Conservation (phyloP, 2,329 filamentous ascomycete genomes). For the Botrytis byssoidea region DNA sequence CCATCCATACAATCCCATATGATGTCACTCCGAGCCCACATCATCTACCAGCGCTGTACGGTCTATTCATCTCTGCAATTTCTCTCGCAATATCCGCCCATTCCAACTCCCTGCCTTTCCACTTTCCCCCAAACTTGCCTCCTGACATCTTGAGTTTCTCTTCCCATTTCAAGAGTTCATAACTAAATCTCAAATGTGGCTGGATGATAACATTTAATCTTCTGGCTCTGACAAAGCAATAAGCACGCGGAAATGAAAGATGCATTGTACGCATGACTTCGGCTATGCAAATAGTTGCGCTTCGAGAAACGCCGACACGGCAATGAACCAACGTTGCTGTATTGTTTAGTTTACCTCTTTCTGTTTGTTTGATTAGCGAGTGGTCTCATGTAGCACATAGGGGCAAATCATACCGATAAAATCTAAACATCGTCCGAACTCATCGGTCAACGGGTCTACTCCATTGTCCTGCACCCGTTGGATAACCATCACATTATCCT, state of each 20-base stretch:
- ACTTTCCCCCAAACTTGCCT: slow-evolving; percentile 42
- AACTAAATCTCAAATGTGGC: slow-evolving; percentile 89
- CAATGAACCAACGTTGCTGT: slow-evolving; percentile 93
- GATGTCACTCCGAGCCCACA: not conserved
- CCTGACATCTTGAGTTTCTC: slow-evolving; percentile 58
- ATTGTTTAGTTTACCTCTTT: slow-evolving; percentile 71
- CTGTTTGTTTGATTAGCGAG: slow-evolving; percentile 47
- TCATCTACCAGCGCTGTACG: slow-evolving; percentile 66
- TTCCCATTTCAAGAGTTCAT: slow-evolving; percentile 96
- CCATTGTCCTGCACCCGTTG: slow-evolving; percentile 94
- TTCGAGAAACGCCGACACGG: slow-evolving; percentile 90
- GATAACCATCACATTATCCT: slow-evolving; percentile 75
- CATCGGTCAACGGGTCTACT: slow-evolving; percentile 83
- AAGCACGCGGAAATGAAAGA: slow-evolving; percentile 85
- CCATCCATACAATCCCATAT: slow-evolving; percentile 1
- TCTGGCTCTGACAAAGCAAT: slow-evolving; percentile 92
- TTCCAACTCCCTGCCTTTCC: slow-evolving; percentile 74
- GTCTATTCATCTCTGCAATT: slow-evolving; percentile 93
- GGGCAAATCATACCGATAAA: slow-evolving; percentile 75
- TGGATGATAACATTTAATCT: slow-evolving; percentile 97
- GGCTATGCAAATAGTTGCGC: slow-evolving; percentile 97
- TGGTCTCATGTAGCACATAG: slow-evolving; percentile 8
- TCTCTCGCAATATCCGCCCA: slow-evolving; percentile 87
- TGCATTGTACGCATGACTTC: slow-evolving; percentile 85
- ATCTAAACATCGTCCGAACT: slow-evolving; percentile 80